Evolutionary conservation across 192 early-diverging fungal genomes (phyloP), one percentile per base, ranked within the genome.

Genomic region (Glomus cerebriforme): DNA sequence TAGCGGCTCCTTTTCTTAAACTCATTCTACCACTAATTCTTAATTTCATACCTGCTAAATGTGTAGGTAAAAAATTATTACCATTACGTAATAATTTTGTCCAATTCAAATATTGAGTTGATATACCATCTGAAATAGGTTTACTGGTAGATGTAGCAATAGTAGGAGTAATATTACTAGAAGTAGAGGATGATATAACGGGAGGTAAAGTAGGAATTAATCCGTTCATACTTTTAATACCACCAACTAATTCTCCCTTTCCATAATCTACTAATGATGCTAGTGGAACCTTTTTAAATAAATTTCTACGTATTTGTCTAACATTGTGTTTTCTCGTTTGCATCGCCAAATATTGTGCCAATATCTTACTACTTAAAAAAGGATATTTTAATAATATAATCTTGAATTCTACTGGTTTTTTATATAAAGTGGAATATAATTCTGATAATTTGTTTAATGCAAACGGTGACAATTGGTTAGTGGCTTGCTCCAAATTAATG

Each of bases 1-100:
- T 75, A 37, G 47, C 26, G 8, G 73, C 54, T 12, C 73, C 73
- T 58, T 75, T 75, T 10, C 58, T 59, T 34, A 35, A 27, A 35
- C 73, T 34, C 73, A 75, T 75, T 75, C 73, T 58, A 19, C 73
- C 73, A n/a, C 54, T 29, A n/a, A 75, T 60, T 60, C 62, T 26
- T 31, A 75, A 34, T 75, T 34, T 75, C 2, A 75, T 34, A n/a
- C 73, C 73, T 13, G 73, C 29, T 34, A 75, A 24, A 60, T 75
- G 73, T 34, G 58, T 58, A 17, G 73, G 73, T 34, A 75, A n/a
- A 60, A 62, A 24, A 29, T 24, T 8, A 34, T 75, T 22, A 0
- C 73, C 73, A 24, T 31, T 27, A 24, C 73, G 58, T 37, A 45
- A 58, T 60, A 75, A 62, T 37, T 75, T 43, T 6, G 43, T 39